These are phyloP conservation scores for Gossypium ekmanianum DNA, from an alignment of 345 rosid genomes.

Conservation along the genomic window DNA sequence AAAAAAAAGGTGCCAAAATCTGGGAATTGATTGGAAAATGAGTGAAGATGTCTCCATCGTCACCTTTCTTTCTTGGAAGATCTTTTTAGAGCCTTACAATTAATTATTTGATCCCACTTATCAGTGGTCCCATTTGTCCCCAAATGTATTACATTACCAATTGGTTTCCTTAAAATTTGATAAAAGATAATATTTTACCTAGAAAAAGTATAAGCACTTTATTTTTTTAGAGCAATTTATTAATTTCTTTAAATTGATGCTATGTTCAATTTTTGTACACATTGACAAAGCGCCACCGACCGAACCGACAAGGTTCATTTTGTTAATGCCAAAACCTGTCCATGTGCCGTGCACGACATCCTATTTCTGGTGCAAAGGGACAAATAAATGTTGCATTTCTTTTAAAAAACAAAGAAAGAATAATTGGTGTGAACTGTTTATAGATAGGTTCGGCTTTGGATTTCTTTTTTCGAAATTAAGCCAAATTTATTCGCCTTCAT, in stretches of 20 bases:
- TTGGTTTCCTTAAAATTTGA: too few species aligned
- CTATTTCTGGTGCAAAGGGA: background rate
- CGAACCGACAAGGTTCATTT: slow-evolving; percentile 21
- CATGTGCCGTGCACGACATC: slow-evolving; percentile 23
- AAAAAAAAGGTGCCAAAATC: too few species aligned
- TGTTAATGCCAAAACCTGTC: background rate
- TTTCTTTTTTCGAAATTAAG: too few species aligned
- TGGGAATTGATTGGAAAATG: slow-evolving; percentile 8
- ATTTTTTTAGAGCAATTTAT: too few species aligned
- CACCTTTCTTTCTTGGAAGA: background rate
- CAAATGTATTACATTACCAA: background rate
- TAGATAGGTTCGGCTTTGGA: too few species aligned
- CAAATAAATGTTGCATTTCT: background rate
- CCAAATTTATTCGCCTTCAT: too few species aligned
- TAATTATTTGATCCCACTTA: background rate
- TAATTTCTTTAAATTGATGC: too few species aligned
- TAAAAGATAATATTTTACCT: too few species aligned
- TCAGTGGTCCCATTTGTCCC: background rate
- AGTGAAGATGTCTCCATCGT: slow-evolving; percentile 1
- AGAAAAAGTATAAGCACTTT: too few species aligned
- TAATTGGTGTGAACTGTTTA: too few species aligned
- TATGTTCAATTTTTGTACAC: too few species aligned
- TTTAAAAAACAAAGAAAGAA: background rate
- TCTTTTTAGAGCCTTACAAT: background rate
- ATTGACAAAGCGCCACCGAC: slow-evolving; percentile 20